A percentile compares a stretch with the other conserved stretches of the same genome.
These are phyloP conservation scores for Aspergillus sp. DNA, from an alignment of 2,329 filamentous ascomycete genomes.

Conservation along the genomic window DNA sequence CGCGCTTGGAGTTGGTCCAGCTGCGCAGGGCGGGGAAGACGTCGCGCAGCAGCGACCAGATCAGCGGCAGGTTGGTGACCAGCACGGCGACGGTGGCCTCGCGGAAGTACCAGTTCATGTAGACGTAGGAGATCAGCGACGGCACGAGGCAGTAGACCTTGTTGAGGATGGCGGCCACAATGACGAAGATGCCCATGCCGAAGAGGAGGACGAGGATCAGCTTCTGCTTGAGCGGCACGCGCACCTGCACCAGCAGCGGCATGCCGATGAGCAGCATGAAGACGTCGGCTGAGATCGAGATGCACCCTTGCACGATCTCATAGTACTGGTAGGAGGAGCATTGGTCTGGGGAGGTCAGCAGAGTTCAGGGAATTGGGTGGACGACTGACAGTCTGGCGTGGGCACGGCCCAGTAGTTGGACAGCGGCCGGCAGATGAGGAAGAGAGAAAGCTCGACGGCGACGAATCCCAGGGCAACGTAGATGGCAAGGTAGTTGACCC, in stretches of 20 bases:
- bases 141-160: conserved; percentile 50
- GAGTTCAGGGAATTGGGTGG: background rate
- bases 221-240: conserved; percentile 43
- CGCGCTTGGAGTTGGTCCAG: conserved; percentile 38
- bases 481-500: conserved; percentile 35
- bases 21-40: conserved; percentile 45
- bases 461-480: conserved; percentile 50
- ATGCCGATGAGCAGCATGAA: conserved; percentile 45
- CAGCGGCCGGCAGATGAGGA: conserved; percentile 53
- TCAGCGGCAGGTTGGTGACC: conserved; percentile 52
- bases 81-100: conserved; percentile 46
- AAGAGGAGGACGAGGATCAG: conserved; percentile 44
- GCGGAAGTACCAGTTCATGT: conserved; percentile 51
- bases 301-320: conserved; percentile 45
- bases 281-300: conserved; percentile 46
- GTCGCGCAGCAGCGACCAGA: conserved; percentile 52
- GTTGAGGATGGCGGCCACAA: conserved; percentile 50
- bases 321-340: conserved; percentile 47
- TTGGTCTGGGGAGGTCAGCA: conserved; percentile 25
- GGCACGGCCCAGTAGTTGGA: conserved; percentile 53
- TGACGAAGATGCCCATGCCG: conserved; percentile 47
- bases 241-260: conserved; percentile 42
- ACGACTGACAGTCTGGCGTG: conserved; percentile 31
- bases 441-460: conserved; percentile 50
- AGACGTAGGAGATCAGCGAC: conserved; percentile 39